Evolutionary conservation across 108 stramenopile species (phyloP).

Genomic region (Cyclotella sp.): DNA sequence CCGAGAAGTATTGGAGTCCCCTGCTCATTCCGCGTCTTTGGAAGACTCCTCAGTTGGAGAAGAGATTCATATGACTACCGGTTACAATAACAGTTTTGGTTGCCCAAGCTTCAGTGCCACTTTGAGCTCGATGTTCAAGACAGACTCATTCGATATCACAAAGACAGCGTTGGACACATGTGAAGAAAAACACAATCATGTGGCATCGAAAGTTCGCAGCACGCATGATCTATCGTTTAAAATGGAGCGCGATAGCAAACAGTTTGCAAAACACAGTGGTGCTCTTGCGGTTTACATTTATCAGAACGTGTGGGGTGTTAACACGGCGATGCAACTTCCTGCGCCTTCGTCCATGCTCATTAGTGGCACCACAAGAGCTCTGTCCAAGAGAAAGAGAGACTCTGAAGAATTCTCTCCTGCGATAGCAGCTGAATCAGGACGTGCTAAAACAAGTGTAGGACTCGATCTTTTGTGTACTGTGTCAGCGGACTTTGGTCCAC

Average conservation of each 20-base stretch:
- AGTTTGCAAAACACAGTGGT: background rate
- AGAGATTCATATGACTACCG: background rate
- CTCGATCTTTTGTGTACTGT: conserved; percentile 5
- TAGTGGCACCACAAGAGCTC: background rate
- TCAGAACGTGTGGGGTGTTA: conserved; percentile 1
- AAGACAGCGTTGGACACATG: background rate
- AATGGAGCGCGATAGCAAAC: background rate
- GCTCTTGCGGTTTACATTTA: background rate
- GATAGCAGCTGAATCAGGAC: background rate
- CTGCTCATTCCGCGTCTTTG: background rate
- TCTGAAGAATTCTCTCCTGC: background rate
- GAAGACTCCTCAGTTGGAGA: background rate
- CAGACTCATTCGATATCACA: background rate
- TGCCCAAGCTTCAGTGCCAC: background rate
- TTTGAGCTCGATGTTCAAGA: conserved; percentile 7
- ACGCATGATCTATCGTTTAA: background rate
- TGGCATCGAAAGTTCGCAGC: background rate
- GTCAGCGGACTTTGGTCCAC: background rate
- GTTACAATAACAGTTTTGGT: background rate
- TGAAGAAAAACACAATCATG: background rate
- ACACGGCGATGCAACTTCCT: background rate
- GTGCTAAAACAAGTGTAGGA: background rate
- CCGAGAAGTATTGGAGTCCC: background rate
- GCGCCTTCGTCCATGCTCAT: background rate
- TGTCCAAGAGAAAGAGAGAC: background rate